phyloP scores from a whole-genome alignment of 257 asterid species.

The Solanum chilense region DNA sequence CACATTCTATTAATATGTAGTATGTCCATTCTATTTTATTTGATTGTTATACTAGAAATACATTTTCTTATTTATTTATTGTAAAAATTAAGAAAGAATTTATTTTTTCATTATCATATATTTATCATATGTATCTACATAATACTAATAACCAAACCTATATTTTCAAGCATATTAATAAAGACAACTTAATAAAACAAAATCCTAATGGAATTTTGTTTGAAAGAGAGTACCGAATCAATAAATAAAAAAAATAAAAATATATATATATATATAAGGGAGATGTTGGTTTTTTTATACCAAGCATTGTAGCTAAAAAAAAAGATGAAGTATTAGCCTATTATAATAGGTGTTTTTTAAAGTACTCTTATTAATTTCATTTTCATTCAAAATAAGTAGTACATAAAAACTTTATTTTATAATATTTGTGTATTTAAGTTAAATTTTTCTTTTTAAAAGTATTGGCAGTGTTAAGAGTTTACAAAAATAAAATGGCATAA shows the following conservation, averaged over 20 bases:
- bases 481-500: not conserved
- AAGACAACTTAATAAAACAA: not conserved
- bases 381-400: not conserved
- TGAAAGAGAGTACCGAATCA: not conserved
- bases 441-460: not conserved
- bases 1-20: too few relatives aligned
- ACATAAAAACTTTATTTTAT: too few relatives aligned
- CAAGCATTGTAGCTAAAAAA: not conserved
- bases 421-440: too few relatives aligned
- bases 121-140: not conserved
- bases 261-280: too few relatives aligned
- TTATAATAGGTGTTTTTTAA: not conserved
- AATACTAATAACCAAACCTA: not conserved
- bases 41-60: too few relatives aligned
- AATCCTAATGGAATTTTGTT: not conserved
- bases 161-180: not conserved
- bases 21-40: not conserved
- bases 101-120: not conserved
- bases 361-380: not conserved
- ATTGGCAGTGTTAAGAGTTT: not conserved
- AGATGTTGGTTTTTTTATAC: not conserved
- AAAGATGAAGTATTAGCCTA: not conserved
- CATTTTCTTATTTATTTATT: too few relatives aligned
- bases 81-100: not conserved
- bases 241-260: not conserved